Percentiles rank a stretch among this genome's conserved stretches.
Conservation (phyloP, 139 green algal species). For the Volvox africanus region DNA sequence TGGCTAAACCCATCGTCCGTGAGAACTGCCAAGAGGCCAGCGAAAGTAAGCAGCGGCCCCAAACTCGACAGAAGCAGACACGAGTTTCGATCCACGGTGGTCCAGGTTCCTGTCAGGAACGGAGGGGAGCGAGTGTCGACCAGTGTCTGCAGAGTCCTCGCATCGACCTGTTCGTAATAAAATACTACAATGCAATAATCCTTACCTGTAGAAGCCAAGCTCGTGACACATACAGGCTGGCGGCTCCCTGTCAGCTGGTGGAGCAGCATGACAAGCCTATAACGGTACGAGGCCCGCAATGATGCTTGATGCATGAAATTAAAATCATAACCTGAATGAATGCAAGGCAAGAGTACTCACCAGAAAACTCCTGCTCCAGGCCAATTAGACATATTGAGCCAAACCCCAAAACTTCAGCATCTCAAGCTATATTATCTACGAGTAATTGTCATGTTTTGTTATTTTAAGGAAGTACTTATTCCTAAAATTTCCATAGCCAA, state of each 20-base stretch:
- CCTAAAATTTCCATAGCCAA: too few relatives aligned
- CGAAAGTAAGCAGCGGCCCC: not conserved
- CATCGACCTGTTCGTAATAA: too few relatives aligned
- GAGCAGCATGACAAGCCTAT: not conserved
- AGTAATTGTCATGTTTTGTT: too few relatives aligned
- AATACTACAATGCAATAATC: not conserved
- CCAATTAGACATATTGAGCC: too few relatives aligned
- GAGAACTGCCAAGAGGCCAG: not conserved
- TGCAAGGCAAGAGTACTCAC: not conserved
- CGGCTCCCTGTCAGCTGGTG: not conserved
- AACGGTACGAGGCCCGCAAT: not conserved
- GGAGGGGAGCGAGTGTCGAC: too few relatives aligned
- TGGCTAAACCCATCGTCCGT: not conserved
- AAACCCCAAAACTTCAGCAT: too few relatives aligned
- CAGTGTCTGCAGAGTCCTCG: too few relatives aligned
- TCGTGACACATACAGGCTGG: not conserved
- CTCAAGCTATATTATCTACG: too few relatives aligned
- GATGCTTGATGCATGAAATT: not conserved
- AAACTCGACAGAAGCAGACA: not conserved
- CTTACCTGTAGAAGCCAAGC: not conserved
- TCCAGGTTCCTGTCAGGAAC: not conserved
- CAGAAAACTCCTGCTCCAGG: not conserved
- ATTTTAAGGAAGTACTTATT: too few relatives aligned
- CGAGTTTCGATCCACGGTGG: not conserved
- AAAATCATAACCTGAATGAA: not conserved